These are phyloP conservation scores for Kernera saxatilis DNA, from an alignment of 345 rosid genomes.

Conservation along the genomic window DNA sequence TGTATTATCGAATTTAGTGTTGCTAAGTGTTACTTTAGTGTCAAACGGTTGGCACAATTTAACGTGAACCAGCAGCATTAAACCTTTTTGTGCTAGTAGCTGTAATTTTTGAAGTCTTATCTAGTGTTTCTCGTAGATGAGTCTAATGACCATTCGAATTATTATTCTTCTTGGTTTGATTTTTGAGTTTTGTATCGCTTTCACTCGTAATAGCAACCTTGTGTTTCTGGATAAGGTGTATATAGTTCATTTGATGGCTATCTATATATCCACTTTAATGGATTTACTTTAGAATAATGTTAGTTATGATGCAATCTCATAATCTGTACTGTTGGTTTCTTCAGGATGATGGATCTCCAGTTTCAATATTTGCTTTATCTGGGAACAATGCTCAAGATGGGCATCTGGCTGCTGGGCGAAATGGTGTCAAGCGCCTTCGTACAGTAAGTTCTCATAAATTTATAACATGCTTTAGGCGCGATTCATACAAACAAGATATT, in stretches of 20 bases:
- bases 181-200: not conserved
- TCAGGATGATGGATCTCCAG: slow-evolving; percentile 96
- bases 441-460: slow-evolving; percentile 47
- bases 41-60: not conserved
- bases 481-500: not conserved
- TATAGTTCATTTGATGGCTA: not conserved
- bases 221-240: not conserved
- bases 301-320: not conserved
- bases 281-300: not conserved
- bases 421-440: slow-evolving; percentile 98
- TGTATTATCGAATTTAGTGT: not conserved
- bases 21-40: slow-evolving; percentile 2
- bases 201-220: not conserved
- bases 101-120: not conserved
- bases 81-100: not conserved
- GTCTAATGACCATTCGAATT: not conserved
- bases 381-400: slow-evolving; percentile 85
- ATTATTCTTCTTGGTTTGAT: not conserved
- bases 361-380: slow-evolving; percentile 74
- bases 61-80: not conserved
- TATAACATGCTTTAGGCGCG: not conserved
- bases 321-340: slow-evolving; percentile 1
- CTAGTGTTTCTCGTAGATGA: not conserved
- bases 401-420: slow-evolving; percentile 87
- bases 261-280: not conserved